phyloP scores from a whole-genome alignment of 73 alveolate species.

The Tetrahymena elliotti region DNA sequence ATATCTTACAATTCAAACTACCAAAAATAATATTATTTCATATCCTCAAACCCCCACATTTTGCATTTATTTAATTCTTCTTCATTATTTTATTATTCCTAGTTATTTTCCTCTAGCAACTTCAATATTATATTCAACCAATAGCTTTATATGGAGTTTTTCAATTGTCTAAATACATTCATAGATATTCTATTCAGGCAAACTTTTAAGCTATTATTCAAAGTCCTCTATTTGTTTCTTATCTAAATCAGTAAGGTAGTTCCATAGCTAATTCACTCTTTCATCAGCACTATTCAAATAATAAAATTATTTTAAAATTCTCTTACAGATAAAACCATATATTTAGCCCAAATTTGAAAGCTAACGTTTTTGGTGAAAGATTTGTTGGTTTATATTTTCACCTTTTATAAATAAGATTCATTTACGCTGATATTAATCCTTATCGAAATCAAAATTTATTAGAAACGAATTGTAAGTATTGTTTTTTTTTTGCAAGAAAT shows the following conservation, averaged over 20 bases:
- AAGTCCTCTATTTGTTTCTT: not conserved
- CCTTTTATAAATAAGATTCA: not conserved
- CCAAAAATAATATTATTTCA: not conserved
- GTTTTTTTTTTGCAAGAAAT: not conserved
- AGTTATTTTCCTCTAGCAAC: not conserved
- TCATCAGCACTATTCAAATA: not conserved
- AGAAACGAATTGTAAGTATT: not conserved
- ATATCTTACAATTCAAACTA: not conserved
- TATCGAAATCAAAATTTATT: not conserved
- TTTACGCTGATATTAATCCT: not conserved
- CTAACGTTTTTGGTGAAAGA: too few species aligned
- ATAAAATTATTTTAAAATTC: not conserved
- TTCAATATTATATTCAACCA: not conserved
- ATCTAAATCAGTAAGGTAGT: not conserved
- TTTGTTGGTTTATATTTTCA: too few species aligned
- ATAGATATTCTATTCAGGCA: not conserved
- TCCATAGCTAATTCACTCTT: not conserved
- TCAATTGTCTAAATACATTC: not conserved
- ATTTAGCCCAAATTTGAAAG: too few species aligned
- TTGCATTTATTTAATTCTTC: not conserved
- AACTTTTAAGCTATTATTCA: not conserved
- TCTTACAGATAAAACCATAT: too few species aligned
- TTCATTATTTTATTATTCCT: not conserved
- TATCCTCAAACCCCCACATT: not conserved
- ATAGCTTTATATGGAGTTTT: not conserved